Base-by-base conservation (phyloP, 805 yeast genomes). In the Suhomyces xylopsoci region DNA sequence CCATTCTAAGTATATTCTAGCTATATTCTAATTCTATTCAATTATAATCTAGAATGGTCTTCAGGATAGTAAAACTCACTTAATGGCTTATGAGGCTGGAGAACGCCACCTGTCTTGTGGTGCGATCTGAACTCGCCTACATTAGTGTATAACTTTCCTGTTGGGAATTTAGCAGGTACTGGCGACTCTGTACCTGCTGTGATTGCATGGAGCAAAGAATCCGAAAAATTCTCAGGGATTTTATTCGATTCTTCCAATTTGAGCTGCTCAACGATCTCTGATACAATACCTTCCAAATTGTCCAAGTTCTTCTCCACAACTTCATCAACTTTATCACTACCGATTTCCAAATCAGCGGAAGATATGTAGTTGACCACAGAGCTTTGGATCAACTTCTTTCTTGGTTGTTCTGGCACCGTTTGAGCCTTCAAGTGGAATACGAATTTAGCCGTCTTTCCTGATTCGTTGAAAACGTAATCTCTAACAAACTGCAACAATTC, bases 401-500 rank as follows among this genome's bases (percentile, higher is more conserved):
- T 36, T 3, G 62, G 34, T 5, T 62, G 55, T 15, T 48, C 57
- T 2, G 69, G 67, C 5, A 60, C 58, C 2, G 48, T 54, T 45
- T 80, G 84, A 4, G 96, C 82, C 61, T 82, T 79, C 63, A 91
- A 74, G 62, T 68, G 66, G n/a, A 69, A 61, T 9, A 63, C 47
- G 25, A 70, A 47, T 41, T 58, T 62, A 2, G 66, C 58, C 5
- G 67, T 40, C 47, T 58, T 46, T 8, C 48, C 28, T 2, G 61
- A 45, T 8, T 52, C 45, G 45, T 60, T 56, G 25, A 56, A 46
- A 7, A 88, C 73, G 52, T 70, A 74, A 3, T 69, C 59, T 24
- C 79, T 62, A 64, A 78, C 89, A 61, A 84, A 84, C 0, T 76
- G 74, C 25, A 81, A 58, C 36, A 91, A 70, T 26, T 91, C 87